Conservation (phyloP, 1,139 yeast genomes). For the Kodamaea suecica region DNA sequence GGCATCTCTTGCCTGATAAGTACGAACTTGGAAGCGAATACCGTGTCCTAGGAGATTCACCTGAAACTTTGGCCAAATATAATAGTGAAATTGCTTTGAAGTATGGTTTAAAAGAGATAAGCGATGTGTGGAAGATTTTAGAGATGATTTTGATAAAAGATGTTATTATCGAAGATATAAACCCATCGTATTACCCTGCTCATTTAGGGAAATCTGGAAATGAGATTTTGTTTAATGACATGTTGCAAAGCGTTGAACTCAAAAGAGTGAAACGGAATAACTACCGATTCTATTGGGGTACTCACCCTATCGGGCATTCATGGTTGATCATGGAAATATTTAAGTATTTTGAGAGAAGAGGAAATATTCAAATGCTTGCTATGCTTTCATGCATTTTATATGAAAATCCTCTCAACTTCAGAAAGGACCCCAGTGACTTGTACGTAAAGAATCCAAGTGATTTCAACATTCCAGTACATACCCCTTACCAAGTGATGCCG, state of each 20-base stretch:
- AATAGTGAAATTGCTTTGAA: slow-evolving; percentile 72
- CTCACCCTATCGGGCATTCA: slow-evolving; percentile 73
- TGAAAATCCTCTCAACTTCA: slow-evolving; percentile 34
- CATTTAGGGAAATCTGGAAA: background rate
- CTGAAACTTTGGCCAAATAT: slow-evolving; percentile 62
- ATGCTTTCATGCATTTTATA: slow-evolving; percentile 72
- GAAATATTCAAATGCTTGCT: slow-evolving; percentile 86
- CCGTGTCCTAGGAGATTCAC: slow-evolving; percentile 62
- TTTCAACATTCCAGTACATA: slow-evolving; percentile 42
- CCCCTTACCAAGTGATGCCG: slow-evolving; percentile 43
- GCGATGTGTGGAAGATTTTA: slow-evolving; percentile 77
- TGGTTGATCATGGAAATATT: slow-evolving; percentile 70
- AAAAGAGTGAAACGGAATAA: slow-evolving; percentile 7
- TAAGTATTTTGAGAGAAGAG: slow-evolving; percentile 57
- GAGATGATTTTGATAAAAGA: slow-evolving; percentile 42
- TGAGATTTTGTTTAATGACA: slow-evolving; percentile 1
- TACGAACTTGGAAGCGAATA: slow-evolving; percentile 76
- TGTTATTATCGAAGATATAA: slow-evolving; percentile 16
- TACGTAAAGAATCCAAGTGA: background rate
- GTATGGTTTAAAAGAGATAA: slow-evolving; percentile 59
- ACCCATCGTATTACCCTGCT: slow-evolving; percentile 13
- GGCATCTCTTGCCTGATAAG: slow-evolving; percentile 71
- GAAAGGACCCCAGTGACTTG: slow-evolving; percentile 15
- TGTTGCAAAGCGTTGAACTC: background rate
- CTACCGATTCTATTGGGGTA: slow-evolving; percentile 65